These are phyloP conservation scores for Aspergillus funiculosus DNA, from an alignment of 495 filamentous ascomycete genomes.

Conservation along the genomic window DNA sequence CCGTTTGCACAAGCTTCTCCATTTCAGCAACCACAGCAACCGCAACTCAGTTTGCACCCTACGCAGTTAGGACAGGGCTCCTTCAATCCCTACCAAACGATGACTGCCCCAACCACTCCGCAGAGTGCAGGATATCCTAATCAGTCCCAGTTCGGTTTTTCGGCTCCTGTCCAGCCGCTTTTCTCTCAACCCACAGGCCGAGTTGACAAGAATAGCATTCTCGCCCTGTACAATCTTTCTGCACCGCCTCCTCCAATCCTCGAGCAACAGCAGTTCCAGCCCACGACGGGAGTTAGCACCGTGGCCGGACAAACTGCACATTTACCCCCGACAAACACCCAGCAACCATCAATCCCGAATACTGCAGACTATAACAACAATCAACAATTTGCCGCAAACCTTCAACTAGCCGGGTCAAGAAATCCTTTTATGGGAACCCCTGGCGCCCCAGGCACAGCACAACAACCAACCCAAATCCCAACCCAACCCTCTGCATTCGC, in stretches of 20 bases:
- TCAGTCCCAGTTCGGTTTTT: conserved; percentile 28
- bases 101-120: conserved; percentile 26
- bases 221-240: conserved; percentile 78
- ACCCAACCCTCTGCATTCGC: conserved; percentile 12
- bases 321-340: conserved; percentile 22
- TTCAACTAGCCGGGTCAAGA: conserved; percentile 20
- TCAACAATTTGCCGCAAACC: conserved; percentile 7
- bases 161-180: conserved; percentile 35
- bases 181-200: conserved; percentile 42
- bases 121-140: conserved; percentile 25
- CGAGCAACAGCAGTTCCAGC: conserved; percentile 28
- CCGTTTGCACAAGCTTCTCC: conserved; percentile 35
- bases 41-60: conserved; percentile 10
- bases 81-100: conserved; percentile 36
- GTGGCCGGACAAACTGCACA: conserved; percentile 21
- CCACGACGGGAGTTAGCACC: conserved; percentile 12
- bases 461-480: conserved; percentile 18
- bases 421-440: conserved; percentile 37
- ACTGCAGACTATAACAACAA: conserved; percentile 32
- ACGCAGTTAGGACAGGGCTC: conserved; percentile 24
- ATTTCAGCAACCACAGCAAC: conserved; percentile 29
- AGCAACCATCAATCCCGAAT: conserved; percentile 24
- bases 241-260: conserved; percentile 51
- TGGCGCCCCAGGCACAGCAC: not conserved
- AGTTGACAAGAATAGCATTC: conserved; percentile 75